Conservation (phyloP, 192 early-diverging fungal species). For the Geranomyces variabilis region DNA sequence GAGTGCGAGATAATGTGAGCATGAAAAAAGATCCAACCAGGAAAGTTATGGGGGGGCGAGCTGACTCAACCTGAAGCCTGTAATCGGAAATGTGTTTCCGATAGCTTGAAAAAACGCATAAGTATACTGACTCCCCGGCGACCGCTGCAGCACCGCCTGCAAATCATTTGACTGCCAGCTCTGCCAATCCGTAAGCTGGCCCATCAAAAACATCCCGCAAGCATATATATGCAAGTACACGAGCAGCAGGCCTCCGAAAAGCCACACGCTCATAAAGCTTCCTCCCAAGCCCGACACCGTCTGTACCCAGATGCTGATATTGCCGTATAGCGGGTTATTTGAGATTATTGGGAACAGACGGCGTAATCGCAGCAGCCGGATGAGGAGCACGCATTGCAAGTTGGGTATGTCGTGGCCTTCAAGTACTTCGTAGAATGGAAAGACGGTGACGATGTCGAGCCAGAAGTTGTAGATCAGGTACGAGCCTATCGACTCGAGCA, state of each 20-base stretch:
- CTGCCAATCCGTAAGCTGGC: slow-evolving; percentile 20
- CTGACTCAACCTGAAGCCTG: slow-evolving; percentile 40
- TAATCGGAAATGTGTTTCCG: slow-evolving; percentile 42
- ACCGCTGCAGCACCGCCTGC: slow-evolving; percentile 15
- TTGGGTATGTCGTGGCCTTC: slow-evolving; percentile 16
- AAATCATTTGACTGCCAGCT: slow-evolving; percentile 32
- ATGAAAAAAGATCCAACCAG: slow-evolving; percentile 25
- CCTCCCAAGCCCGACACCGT: slow-evolving; percentile 39
- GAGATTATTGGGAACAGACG: slow-evolving; percentile 28
- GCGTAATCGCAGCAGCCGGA: slow-evolving; percentile 22
- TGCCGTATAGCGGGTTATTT: slow-evolving; percentile 31
- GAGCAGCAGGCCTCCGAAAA: slow-evolving; percentile 35
- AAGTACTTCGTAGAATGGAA: slow-evolving; percentile 47
- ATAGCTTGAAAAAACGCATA: slow-evolving; percentile 45
- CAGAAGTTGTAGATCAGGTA: slow-evolving; percentile 13
- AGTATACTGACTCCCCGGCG: slow-evolving; percentile 44
- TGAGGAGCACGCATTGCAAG: slow-evolving; percentile 33
- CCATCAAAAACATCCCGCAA: slow-evolving; percentile 44
- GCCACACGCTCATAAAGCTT: slow-evolving; percentile 46
- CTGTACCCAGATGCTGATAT: slow-evolving; percentile 24
- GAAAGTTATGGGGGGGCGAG: slow-evolving; percentile 44
- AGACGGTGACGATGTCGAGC: slow-evolving; percentile 28
- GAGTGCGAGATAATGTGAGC: not conserved
- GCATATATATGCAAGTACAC: slow-evolving; percentile 47
- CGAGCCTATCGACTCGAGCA: not conserved